Conservation (phyloP, 768 basidiomycete genomes). For the Tylopilus plumbeoviolaceoides region DNA sequence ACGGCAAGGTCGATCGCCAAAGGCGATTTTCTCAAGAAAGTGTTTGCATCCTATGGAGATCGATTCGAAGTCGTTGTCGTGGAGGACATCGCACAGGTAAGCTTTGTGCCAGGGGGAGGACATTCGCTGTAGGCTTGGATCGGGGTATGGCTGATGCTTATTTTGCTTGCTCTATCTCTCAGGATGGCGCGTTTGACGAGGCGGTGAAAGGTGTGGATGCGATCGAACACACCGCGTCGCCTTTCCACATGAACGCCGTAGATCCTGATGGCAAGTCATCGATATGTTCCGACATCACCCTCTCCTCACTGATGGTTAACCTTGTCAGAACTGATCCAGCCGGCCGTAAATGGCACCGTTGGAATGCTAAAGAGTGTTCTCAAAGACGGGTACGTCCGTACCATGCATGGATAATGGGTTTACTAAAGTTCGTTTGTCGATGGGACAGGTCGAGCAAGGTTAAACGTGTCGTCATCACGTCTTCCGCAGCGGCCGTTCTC, state of each 20-base stretch:
- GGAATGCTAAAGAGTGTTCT: slow-evolving; percentile 56
- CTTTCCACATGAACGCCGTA: slow-evolving; percentile 45
- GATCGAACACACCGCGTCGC: slow-evolving; percentile 67
- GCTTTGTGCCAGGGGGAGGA: no score
- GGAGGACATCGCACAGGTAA: no score
- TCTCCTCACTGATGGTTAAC: not conserved
- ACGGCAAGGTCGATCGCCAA: slow-evolving; percentile 53
- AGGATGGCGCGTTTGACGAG: slow-evolving; percentile 74
- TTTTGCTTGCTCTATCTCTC: not conserved
- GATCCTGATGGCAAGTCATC: slow-evolving; percentile 36
- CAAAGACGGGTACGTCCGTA: slow-evolving; percentile 44
- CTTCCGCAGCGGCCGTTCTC: slow-evolving; percentile 52
- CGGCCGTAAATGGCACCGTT: slow-evolving; percentile 69
- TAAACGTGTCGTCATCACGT: slow-evolving; percentile 67
- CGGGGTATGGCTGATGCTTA: not conserved
- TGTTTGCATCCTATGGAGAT: no score
- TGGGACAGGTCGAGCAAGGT: slow-evolving; percentile 37
- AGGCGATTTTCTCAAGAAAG: no score
- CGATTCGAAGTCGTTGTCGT: no score
- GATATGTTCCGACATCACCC: no score
- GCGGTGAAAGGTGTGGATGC: slow-evolving; percentile 74
- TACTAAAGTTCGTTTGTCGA: not conserved
- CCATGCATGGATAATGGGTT: not conserved
- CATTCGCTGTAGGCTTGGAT: not conserved
- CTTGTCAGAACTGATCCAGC: slow-evolving; percentile 53